Conservation (phyloP, 768 basidiomycete genomes). For the Dioszegia hungarica region DNA sequence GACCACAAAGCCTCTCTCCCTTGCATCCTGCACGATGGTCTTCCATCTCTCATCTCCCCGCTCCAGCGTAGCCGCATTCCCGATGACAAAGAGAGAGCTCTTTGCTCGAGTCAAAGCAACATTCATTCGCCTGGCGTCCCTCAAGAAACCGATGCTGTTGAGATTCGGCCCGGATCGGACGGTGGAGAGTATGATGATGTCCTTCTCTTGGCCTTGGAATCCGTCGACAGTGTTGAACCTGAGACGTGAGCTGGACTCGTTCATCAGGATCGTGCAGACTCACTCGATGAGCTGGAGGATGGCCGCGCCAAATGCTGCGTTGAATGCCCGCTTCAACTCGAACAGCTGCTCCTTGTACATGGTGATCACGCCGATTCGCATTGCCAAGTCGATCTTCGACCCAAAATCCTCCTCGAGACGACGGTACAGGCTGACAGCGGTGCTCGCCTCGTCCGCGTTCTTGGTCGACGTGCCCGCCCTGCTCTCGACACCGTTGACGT, state of each 20-base stretch:
- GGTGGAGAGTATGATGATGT: constrained; percentile 94
- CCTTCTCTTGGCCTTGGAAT: constrained; percentile 98
- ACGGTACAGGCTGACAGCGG: constrained; percentile 71
- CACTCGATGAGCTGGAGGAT: constrained; percentile 67
- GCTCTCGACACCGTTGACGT: constrained; percentile 68
- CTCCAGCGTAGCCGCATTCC: constrained; percentile 82
- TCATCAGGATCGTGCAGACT: constrained; percentile 10
- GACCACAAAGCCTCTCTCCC: constrained; percentile 59
- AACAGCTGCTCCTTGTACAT: constrained; percentile 90
- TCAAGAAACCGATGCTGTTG: constrained; percentile 78
- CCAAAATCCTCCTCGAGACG: constrained; percentile 62
- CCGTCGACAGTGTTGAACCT: constrained; percentile 95
- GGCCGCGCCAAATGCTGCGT: constrained; percentile 63
- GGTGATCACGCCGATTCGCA: constrained; percentile 68
- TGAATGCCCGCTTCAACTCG: constrained; percentile 68
- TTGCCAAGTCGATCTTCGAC: constrained; percentile 53
- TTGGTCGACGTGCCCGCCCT: constrained; percentile 66
- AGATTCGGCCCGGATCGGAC: constrained; percentile 88
- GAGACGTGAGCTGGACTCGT: background rate
- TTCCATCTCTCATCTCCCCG: constrained; percentile 77
- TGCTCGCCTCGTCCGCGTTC: constrained; percentile 68
- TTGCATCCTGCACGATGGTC: constrained; percentile 70
- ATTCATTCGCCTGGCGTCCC: constrained; percentile 87
- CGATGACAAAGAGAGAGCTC: constrained; percentile 88
- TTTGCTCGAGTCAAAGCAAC: constrained; percentile 97